Percentiles rank a stretch among this genome's conserved stretches.
Conservation (phyloP, 805 yeast genomes). For the Candida corydali region DNA sequence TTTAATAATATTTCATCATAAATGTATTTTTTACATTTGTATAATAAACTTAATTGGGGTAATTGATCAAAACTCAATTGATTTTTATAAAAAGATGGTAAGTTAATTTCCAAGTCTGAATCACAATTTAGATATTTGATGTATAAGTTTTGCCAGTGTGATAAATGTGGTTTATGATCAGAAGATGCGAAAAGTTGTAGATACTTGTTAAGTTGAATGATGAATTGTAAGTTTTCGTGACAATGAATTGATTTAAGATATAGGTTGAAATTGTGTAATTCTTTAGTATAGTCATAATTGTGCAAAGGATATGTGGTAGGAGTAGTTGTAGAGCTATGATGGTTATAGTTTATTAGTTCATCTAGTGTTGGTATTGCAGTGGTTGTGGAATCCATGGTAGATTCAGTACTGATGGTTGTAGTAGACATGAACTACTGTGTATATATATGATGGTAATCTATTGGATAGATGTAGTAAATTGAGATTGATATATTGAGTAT, state of each 20-base stretch:
- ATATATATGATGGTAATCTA: too few species aligned
- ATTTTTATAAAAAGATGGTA: constrained; percentile 8
- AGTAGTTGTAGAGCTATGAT: neutral
- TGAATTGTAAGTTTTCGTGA: constrained; percentile 9
- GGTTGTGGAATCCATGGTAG: too few species aligned
- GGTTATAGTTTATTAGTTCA: neutral
- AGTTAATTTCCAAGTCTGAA: constrained; percentile 10
- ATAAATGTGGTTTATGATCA: neutral
- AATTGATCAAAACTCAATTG: constrained; percentile 1
- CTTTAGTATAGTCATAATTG: neutral
- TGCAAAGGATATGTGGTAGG: neutral
- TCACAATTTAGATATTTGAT: constrained; percentile 7
- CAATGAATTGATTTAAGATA: constrained; percentile 9
- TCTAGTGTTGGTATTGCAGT: neutral
- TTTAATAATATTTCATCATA: constrained; percentile 11
- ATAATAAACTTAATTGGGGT: constrained; percentile 6
- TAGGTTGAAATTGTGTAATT: neutral
- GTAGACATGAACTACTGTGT: too few species aligned
- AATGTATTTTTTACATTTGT: constrained; percentile 8
- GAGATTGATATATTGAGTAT: too few species aligned
- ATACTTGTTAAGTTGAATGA: constrained; percentile 6
- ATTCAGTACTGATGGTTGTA: too few species aligned
- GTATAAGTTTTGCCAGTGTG: constrained; percentile 9
- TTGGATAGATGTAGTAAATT: too few species aligned
- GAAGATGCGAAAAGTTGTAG: constrained; percentile 2